Percentiles rank a stretch among this genome's conserved stretches.
phyloP scores from a whole-genome alignment of 2,329 filamentous ascomycete species.

The Aureobasidium sp. region DNA sequence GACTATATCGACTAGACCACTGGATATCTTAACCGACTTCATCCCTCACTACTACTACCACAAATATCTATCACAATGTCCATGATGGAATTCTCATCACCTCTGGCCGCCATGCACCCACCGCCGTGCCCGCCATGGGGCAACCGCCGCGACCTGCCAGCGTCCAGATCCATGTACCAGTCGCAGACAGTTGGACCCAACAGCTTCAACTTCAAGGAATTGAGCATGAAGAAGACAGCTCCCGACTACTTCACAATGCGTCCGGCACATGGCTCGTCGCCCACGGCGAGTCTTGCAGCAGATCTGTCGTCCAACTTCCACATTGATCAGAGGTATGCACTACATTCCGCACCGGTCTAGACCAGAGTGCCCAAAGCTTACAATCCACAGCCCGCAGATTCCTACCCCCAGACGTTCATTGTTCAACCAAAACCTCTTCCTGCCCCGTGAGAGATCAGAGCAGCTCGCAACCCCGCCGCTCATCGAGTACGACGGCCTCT shows the following conservation, averaged over 20 bases:
- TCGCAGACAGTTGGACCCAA: slow-evolving; percentile 53
- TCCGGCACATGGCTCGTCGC: slow-evolving; percentile 75
- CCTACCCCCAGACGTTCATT: slow-evolving; percentile 77
- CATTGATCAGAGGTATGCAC: slow-evolving; percentile 78
- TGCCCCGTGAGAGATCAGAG: slow-evolving; percentile 29
- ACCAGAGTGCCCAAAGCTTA: slow-evolving; percentile 30
- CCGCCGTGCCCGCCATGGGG: slow-evolving; percentile 58
- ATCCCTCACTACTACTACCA: background rate
- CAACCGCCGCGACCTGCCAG: slow-evolving; percentile 48
- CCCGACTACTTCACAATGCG: slow-evolving; percentile 79
- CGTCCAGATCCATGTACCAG: slow-evolving; percentile 48
- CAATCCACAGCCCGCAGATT: slow-evolving; percentile 61
- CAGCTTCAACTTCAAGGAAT: slow-evolving; percentile 68
- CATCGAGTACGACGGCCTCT: slow-evolving; percentile 59
- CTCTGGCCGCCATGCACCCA: slow-evolving; percentile 85
- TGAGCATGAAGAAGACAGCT: slow-evolving; percentile 62
- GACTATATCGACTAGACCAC: background rate
- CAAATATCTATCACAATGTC: slow-evolving; percentile 15
- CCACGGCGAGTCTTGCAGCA: slow-evolving; percentile 81
- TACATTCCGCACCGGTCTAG: slow-evolving; percentile 29
- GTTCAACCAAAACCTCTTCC: slow-evolving; percentile 68
- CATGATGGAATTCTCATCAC: slow-evolving; percentile 86
- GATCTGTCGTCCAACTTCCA: slow-evolving; percentile 97
- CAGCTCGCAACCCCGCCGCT: slow-evolving; percentile 38
- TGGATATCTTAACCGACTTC: background rate